Base-by-base conservation (phyloP, 768 basidiomycete genomes). In the Gautieria morchelliformis region DNA sequence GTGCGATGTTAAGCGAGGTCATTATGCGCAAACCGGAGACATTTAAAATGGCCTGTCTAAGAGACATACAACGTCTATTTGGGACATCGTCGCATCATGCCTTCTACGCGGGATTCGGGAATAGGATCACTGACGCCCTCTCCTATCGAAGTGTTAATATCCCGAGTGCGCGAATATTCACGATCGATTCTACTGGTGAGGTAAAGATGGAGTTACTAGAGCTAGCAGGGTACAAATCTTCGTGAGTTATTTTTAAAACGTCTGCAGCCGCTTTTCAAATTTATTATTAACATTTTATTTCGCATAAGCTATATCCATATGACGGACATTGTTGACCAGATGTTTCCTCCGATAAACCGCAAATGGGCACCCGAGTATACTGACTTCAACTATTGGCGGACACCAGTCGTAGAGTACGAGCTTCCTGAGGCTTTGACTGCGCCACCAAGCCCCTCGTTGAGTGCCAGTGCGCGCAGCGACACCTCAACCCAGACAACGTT, bases 41-140 rank as follows among this genome's bases (percentile, higher is more conserved):
- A n/a, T 99, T 99, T 80, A 99, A 99, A 74, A 99, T 99, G 96
- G 93, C 95, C 1, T 97, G 94, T 72, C 72, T 98, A 58, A 80
- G 93, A 44, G 96, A 98, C 71, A 95, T 98, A 54, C 90, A 90
- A 62, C 77, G 93, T 20, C 69, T 98, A 6, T 99, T 97, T 66
- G 89, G 89, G 5, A 81, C 84, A 39, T 75, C 75, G 30, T 71
- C 75, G 33, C 76, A 79, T 61, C 86, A 81, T 61, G 87, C 93
- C 0, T 99, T 98, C 73, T 98, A 94, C 66, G 91, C 93, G 40
- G 96, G 96, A 2, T 99, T 99, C 68, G 96, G 96, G 6, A 99
- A 99, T 66, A 82, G 95, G 35, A 97, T 98, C 63, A 98, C 96
- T 15, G 96, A 99, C 70, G 96, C 96, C 1, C 74, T 98, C 62